These are phyloP conservation scores for Punica granatum DNA, from an alignment of 345 rosid genomes.

Conservation along the genomic window DNA sequence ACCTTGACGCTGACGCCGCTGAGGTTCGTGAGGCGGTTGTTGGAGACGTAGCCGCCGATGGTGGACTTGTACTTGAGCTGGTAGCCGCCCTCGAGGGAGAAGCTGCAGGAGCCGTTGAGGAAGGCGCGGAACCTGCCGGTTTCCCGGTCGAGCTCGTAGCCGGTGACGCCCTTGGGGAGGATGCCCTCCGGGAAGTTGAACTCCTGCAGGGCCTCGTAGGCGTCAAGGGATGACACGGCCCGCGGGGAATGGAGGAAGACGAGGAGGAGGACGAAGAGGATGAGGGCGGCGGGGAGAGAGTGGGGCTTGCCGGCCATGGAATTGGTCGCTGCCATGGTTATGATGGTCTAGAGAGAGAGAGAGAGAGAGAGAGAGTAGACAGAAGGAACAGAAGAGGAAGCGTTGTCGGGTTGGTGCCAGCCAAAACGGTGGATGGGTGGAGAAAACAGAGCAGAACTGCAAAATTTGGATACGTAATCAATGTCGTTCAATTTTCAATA, in stretches of 20 bases:
- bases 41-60: conserved; percentile 64
- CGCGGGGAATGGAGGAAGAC: conserved; percentile 4
- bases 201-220: conserved; percentile 58
- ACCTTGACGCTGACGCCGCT: conserved; percentile 85
- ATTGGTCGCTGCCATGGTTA: no score
- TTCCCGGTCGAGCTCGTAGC: conserved; percentile 54
- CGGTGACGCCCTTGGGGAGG: conserved; percentile 58
- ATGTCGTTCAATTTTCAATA: no score
- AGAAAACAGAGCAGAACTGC: no score
- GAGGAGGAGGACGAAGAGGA: conserved; percentile 21
- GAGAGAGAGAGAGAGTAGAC: no score
- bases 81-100: conserved; percentile 82
- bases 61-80: conserved; percentile 67
- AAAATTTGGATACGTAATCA: no score
- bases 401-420: no score
- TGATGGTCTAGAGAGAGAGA: no score
- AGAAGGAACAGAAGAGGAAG: no score
- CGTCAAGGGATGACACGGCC: conserved; percentile 27
- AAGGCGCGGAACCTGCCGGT: conserved; percentile 62
- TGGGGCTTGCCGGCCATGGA: conserved; percentile 10
- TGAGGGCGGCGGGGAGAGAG: conserved; percentile 17
- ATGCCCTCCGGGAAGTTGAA: conserved; percentile 77
- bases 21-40: conserved; percentile 48
- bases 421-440: no score
- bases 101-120: conserved; percentile 58